phyloP scores from a whole-genome alignment of 257 asterid species.

The Gentiana dahurica region DNA sequence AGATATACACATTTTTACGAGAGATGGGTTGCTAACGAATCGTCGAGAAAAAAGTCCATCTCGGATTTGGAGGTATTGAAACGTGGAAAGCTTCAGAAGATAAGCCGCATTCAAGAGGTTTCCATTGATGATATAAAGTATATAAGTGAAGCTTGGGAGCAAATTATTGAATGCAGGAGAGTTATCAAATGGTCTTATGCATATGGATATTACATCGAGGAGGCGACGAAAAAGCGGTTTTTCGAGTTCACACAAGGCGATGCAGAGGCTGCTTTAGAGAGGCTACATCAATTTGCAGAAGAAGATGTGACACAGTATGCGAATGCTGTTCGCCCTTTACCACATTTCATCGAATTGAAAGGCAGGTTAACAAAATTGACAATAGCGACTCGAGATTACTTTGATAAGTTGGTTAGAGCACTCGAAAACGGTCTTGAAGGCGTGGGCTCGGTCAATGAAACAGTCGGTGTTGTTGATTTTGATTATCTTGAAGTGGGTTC shows the following conservation, averaged over 20 bases:
- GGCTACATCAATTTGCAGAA: conserved; percentile 39
- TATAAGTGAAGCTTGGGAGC: conserved; percentile 32
- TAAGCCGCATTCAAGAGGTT: background rate
- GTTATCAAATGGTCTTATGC: conserved; percentile 39
- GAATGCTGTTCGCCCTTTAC: background rate
- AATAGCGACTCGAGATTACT: conserved; percentile 6
- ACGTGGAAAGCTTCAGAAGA: background rate
- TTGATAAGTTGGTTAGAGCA: conserved; percentile 9
- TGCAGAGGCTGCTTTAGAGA: conserved; percentile 33
- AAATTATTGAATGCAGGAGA: conserved; percentile 42
- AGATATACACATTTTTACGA: conserved; percentile 1
- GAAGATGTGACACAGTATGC: conserved; percentile 10
- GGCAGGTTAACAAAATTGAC: background rate
- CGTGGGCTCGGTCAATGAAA: background rate
- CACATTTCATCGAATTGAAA: conserved; percentile 1
- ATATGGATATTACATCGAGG: conserved; percentile 25
- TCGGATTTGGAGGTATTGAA: background rate
- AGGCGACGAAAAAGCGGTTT: conserved; percentile 7
- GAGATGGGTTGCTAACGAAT: background rate
- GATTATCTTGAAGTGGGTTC: no score
- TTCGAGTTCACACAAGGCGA: conserved; percentile 34
- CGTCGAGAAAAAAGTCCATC: background rate
- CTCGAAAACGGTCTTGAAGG: conserved; percentile 11
- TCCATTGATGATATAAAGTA: background rate
- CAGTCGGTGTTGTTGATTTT: no score